Evolutionary conservation across 108 stramenopile genomes (phyloP).

Genomic region (Discostella stelligeroides): DNA sequence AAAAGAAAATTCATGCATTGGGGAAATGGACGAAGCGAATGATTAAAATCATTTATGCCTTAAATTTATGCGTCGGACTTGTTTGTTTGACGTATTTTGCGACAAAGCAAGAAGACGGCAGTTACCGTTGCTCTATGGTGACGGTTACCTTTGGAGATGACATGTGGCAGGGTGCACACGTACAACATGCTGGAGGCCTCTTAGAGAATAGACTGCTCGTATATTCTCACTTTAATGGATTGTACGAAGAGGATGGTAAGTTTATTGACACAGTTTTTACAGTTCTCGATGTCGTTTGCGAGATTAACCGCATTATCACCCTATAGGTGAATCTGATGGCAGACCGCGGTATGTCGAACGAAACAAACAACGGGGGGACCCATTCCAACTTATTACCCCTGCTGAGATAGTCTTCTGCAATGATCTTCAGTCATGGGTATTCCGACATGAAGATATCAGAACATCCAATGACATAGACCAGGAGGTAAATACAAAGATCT

Average conservation of each 20-base stretch:
- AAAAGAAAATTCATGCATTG: background rate
- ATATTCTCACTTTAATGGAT: constrained; percentile 41
- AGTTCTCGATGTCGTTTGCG: no score
- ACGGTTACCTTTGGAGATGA: constrained; percentile 34
- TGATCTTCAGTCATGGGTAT: constrained; percentile 25
- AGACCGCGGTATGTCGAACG: constrained; percentile 30
- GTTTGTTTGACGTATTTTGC: background rate
- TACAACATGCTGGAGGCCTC: background rate
- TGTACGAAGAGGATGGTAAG: constrained; percentile 28
- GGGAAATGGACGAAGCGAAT: constrained; percentile 1
- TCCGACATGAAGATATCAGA: constrained; percentile 18
- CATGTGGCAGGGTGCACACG: constrained; percentile 32
- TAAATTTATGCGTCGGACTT: background rate
- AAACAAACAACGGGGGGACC: constrained; percentile 26
- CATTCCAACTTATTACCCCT: constrained; percentile 8
- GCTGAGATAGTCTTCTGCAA: constrained; percentile 44
- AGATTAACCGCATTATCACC: no score
- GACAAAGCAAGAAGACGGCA: constrained; percentile 15
- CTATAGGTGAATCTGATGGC: no score
- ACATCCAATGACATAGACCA: background rate
- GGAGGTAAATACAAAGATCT: constrained; percentile 3
- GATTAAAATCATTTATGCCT: constrained; percentile 12
- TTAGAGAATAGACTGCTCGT: constrained; percentile 31
- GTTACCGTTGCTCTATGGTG: constrained; percentile 12
- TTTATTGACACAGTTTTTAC: no score